These are phyloP conservation scores for Phytophthora kernoviae DNA, from an alignment of 352 stramenopile species.

Conservation along the genomic window DNA sequence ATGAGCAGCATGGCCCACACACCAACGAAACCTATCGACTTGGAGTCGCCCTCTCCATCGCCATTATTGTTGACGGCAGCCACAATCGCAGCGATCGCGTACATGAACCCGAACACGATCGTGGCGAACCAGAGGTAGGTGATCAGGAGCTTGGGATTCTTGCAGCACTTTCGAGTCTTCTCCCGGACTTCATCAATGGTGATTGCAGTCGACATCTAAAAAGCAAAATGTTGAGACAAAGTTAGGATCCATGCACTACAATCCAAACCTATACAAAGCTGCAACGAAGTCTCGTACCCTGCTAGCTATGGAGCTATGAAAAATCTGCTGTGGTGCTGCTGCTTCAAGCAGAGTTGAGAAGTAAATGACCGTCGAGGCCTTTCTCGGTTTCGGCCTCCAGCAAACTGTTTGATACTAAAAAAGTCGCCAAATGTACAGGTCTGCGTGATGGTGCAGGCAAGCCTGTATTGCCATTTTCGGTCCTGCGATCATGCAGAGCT, in stretches of 20 bases:
- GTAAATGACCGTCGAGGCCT: conserved; percentile 11
- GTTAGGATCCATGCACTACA: conserved; percentile 5
- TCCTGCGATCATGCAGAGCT: background rate
- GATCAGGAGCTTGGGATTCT: conserved; percentile 83
- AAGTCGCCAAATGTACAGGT: conserved; percentile 17
- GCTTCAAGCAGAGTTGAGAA: conserved; percentile 28
- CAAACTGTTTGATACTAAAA: conserved; percentile 23
- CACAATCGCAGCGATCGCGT: conserved; percentile 84
- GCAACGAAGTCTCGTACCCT: conserved; percentile 12
- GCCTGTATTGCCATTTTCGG: background rate
- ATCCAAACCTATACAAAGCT: too few species aligned
- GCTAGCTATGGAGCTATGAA: conserved; percentile 2
- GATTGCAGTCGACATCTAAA: conserved; percentile 52
- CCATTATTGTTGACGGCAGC: conserved; percentile 82
- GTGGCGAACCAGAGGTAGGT: conserved; percentile 88
- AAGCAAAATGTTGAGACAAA: background rate
- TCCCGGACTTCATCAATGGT: conserved; percentile 53
- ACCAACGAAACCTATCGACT: conserved; percentile 81
- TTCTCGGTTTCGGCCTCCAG: conserved; percentile 21
- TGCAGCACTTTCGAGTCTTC: conserved; percentile 76
- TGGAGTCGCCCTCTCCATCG: conserved; percentile 65
- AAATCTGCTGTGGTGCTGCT: conserved; percentile 4
- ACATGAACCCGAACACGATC: conserved; percentile 87
- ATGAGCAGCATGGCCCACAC: conserved; percentile 88
- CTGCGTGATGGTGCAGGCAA: too few species aligned